phyloP scores from a whole-genome alignment of 768 basidiomycete genomes.

The Psilocybe cubensis region DNA sequence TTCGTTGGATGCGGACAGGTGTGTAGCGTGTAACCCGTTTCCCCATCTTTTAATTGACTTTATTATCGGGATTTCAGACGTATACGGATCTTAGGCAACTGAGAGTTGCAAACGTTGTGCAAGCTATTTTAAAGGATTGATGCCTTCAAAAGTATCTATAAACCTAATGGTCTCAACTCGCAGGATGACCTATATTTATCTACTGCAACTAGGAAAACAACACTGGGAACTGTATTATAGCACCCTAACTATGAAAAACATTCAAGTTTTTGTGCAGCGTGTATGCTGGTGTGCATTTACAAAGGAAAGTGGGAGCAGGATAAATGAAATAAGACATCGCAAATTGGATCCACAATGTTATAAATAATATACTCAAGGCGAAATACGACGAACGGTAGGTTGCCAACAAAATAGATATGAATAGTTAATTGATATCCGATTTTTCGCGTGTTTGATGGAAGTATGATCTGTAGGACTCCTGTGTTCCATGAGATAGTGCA shows the following conservation, averaged over 20 bases:
- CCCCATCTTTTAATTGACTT: neutral
- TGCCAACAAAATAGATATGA: constrained; percentile 2
- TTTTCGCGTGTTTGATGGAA: constrained; percentile 13
- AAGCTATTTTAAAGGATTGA: constrained; percentile 85
- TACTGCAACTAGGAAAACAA: neutral
- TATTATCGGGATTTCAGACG: constrained; percentile 58
- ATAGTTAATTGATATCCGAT: constrained; percentile 5
- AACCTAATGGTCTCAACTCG: neutral
- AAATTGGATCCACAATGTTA: too few relatives aligned
- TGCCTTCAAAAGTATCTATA: neutral
- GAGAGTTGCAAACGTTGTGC: constrained; percentile 89
- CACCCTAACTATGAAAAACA: neutral
- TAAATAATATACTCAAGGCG: too few relatives aligned
- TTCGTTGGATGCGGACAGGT: constrained; percentile 99
- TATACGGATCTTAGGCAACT: constrained; percentile 95
- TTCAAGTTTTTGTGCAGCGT: neutral
- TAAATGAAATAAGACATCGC: neutral
- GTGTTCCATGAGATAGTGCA: neutral
- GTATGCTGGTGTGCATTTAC: neutral
- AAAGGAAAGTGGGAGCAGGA: neutral
- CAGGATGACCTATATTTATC: neutral
- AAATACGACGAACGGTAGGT: neutral
- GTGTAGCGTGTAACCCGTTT: constrained; percentile 25
- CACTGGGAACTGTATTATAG: neutral
- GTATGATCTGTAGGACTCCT: constrained; percentile 7